Conservation (phyloP, 2,329 filamentous ascomycete species). For the Neocucurbitaria cava region DNA sequence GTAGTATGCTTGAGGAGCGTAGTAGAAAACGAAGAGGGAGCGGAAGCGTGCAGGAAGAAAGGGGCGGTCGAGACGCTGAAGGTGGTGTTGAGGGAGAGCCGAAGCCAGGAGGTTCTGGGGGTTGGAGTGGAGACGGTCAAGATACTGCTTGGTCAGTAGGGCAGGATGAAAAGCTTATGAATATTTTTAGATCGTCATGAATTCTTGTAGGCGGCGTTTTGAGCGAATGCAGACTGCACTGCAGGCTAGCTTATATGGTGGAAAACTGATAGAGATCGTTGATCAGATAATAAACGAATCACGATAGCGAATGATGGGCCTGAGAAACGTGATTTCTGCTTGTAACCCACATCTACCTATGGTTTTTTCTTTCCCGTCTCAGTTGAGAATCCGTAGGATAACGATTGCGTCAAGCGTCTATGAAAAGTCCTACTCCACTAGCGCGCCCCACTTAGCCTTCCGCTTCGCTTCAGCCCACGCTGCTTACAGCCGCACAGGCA, state of each 20-base stretch:
- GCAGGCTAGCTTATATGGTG: too few species aligned
- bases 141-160: conserved; percentile 57
- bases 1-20: conserved; percentile 79
- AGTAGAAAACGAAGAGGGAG: conserved; percentile 61
- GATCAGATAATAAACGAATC: too few species aligned
- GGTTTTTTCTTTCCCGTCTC: too few species aligned
- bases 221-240: too few species aligned
- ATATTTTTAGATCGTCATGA: neutral
- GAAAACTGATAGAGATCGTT: too few species aligned
- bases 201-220: neutral
- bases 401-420: too few species aligned
- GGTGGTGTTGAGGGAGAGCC: conserved; percentile 71
- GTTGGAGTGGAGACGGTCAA: conserved; percentile 77
- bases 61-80: conserved; percentile 73
- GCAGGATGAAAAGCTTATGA: neutral
- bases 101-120: conserved; percentile 73
- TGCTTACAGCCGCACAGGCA: neutral
- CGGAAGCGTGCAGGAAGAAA: conserved; percentile 56
- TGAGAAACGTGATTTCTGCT: too few species aligned
- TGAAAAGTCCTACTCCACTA: neutral
- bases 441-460: neutral
- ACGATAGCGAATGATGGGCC: too few species aligned
- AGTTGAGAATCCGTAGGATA: too few species aligned
- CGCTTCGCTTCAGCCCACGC: neutral
- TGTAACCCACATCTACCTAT: too few species aligned